Evolutionary conservation across 2,329 filamentous ascomycete species (phyloP).

Genomic region (Penicillium sp.): DNA sequence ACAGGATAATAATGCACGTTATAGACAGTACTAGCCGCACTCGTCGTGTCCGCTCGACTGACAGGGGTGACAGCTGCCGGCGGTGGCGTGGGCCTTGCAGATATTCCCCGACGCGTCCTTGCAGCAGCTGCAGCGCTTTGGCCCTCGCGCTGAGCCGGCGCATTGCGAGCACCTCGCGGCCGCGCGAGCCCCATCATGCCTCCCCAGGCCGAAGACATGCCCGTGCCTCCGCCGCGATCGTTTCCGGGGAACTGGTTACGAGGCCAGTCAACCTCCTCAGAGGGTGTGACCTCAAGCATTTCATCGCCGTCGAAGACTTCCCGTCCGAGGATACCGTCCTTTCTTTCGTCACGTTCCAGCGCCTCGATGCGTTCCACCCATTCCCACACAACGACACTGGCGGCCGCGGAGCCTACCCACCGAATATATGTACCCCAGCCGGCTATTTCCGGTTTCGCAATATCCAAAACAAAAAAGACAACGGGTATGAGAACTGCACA

Average conservation of each 20-base stretch:
- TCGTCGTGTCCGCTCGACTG: constrained; percentile 65
- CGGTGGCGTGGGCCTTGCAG: constrained; percentile 45
- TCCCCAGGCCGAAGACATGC: constrained; percentile 45
- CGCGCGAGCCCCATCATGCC: constrained; percentile 42
- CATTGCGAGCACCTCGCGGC: constrained; percentile 36
- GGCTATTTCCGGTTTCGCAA: constrained; percentile 81
- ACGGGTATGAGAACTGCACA: constrained; percentile 85
- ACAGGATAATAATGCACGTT: constrained; percentile 65
- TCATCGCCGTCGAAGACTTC: constrained; percentile 95
- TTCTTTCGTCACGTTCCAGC: constrained; percentile 88
- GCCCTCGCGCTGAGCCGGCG: constrained; percentile 19
- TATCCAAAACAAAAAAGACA: constrained; percentile 91
- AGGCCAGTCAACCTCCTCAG: constrained; percentile 60
- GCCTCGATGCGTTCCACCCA: constrained; percentile 97
- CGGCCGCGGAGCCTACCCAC: constrained; percentile 94
- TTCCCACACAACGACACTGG: constrained; percentile 97
- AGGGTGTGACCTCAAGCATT: constrained; percentile 74
- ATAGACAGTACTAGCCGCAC: constrained; percentile 68
- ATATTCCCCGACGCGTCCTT: constrained; percentile 24
- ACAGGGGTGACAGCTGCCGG: constrained; percentile 60
- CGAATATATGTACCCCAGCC: constrained; percentile 95
- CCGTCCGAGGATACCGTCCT: constrained; percentile 86
- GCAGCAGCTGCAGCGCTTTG: constrained; percentile 21
- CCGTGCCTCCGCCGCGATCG: constrained; percentile 43
- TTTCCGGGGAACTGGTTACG: constrained; percentile 42